Evolutionary conservation across 306 rosid genomes (phyloP), one percentile per base, ranked within the genome.

Genomic region (Glycyrrhiza uralensis): DNA sequence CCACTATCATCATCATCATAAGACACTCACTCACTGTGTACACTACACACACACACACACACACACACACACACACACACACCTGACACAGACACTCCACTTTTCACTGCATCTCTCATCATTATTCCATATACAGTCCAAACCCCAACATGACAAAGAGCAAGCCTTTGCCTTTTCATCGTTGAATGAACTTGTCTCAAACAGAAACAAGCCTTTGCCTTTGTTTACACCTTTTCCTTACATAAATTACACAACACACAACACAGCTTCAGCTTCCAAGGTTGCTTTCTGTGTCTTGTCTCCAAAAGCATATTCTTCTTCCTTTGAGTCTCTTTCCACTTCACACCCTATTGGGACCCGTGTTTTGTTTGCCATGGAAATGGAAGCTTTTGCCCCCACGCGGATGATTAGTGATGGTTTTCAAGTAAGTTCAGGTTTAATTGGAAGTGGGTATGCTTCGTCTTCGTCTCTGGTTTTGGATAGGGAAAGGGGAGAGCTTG

Each of bases 381-480:
- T 85, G 92, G 90, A 85, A 22, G 71, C 55, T 18, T 80, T 72
- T 80, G 75, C 19, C 13, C 19, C 80, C 4, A 67, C n/a, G n/a
- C n/a, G 59, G 15, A 47, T 49, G 32, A 14, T 6, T 0, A 44
- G 26, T 24, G 75, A 76, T 58, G 82, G 73, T 32, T 62, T 85
- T 68, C 39, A 69, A 71, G 60, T 68, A 7, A 71, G 66, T 10
- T 77, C 76, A 7, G 54, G 24, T 3, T 20, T 57, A 4, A 60
- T 70, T 32, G 84, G 82, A 70, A 78, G 32, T 79, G 89, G 89
- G 73, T 72, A 77, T 66, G 81, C 42, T 85, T 83, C 83, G 28
- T 71, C 88, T 60, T 83, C 90, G 14, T 83, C 92, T 63, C 76
- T 87, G 29, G 86, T 90, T 55, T 81, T 88, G 83, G 91, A 88